Percentiles rank a stretch among this genome's conserved stretches.
Evolutionary conservation across 2,329 filamentous ascomycete species (phyloP).

Genomic region (Colletotrichum caudatum): DNA sequence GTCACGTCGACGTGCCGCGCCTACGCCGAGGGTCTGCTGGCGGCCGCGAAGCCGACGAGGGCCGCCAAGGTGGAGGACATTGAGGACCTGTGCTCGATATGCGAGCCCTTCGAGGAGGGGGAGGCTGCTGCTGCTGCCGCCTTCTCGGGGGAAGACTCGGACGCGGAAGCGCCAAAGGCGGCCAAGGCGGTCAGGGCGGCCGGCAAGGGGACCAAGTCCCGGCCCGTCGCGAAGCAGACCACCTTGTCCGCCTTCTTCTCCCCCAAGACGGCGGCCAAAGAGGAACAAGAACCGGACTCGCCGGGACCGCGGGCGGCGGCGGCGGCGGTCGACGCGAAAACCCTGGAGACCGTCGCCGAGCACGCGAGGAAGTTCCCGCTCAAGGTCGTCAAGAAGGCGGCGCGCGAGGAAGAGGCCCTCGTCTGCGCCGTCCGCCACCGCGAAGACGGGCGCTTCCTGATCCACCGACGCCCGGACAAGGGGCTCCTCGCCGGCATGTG

Average conservation of each 20-base stretch:
- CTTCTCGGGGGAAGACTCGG: conserved; percentile 9
- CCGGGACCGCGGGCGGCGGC: conserved; percentile 37
- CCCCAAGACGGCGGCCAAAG: conserved; percentile 46
- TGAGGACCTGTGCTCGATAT: conserved; percentile 64
- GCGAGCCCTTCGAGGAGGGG: conserved; percentile 59
- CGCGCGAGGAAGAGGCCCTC: conserved; percentile 64
- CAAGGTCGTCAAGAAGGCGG: conserved; percentile 63
- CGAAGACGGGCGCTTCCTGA: conserved; percentile 58
- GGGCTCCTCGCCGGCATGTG: conserved; percentile 67
- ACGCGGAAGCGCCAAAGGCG: conserved; percentile 32
- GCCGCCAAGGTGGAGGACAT: conserved; percentile 54
- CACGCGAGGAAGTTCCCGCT: conserved; percentile 65
- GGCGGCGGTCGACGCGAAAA: conserved; percentile 37
- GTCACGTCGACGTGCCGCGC: conserved; percentile 64
- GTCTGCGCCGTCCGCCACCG: conserved; percentile 64
- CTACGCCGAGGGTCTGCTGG: conserved; percentile 59
- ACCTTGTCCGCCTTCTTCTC: conserved; percentile 52
- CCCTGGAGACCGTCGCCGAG: conserved; percentile 52
- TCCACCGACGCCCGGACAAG: conserved; percentile 64
- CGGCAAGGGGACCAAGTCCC: conserved; percentile 20
- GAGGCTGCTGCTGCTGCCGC: conserved; percentile 46
- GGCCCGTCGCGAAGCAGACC: conserved; percentile 46
- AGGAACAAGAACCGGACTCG: conserved; percentile 5
- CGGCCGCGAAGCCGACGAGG: conserved; percentile 46
- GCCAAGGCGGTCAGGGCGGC: conserved; percentile 9